These are phyloP conservation scores for Vanilla planifolia DNA, from an alignment of 106 monocot species.

Conservation along the genomic window DNA sequence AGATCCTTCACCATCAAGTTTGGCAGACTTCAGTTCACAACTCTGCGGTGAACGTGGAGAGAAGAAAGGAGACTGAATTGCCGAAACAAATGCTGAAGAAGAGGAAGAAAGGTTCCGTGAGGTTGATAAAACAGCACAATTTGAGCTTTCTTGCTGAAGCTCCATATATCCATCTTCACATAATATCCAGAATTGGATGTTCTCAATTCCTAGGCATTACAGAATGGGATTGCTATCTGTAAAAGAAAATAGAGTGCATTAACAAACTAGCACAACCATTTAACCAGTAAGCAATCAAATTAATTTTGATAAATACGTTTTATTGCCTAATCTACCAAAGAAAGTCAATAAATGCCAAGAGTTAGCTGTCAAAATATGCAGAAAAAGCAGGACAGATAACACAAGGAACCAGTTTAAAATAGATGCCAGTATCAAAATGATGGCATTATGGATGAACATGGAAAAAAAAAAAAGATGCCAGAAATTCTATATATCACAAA, in stretches of 20 bases:
- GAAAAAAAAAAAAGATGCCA: too few species aligned
- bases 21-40: slow-evolving; percentile 13
- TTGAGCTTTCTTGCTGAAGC: slow-evolving; percentile 92
- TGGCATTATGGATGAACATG: too few species aligned
- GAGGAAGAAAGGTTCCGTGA: slow-evolving; percentile 79
- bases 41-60: slow-evolving; percentile 61
- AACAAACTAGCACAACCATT: background rate
- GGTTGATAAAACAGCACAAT: slow-evolving; percentile 41
- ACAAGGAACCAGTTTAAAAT: too few species aligned
- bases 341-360: background rate
- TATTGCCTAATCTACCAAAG: background rate
- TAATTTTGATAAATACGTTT: too few species aligned
- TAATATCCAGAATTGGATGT: slow-evolving; percentile 24
- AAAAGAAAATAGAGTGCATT: background rate
- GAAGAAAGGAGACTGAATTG: slow-evolving; percentile 93
- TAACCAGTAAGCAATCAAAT: too few species aligned
- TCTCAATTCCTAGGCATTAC: slow-evolving; percentile 26
- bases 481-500: too few species aligned
- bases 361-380: too few species aligned
- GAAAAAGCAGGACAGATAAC: too few species aligned
- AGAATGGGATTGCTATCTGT: background rate
- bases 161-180: slow-evolving; percentile 95
- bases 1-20: background rate
- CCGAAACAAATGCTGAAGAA: slow-evolving; percentile 91
- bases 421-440: too few species aligned